Evolutionary conservation across 139 green algal species (phyloP), one percentile per base, ranked within the genome.

Genomic region (Nannochloris sp.): DNA sequence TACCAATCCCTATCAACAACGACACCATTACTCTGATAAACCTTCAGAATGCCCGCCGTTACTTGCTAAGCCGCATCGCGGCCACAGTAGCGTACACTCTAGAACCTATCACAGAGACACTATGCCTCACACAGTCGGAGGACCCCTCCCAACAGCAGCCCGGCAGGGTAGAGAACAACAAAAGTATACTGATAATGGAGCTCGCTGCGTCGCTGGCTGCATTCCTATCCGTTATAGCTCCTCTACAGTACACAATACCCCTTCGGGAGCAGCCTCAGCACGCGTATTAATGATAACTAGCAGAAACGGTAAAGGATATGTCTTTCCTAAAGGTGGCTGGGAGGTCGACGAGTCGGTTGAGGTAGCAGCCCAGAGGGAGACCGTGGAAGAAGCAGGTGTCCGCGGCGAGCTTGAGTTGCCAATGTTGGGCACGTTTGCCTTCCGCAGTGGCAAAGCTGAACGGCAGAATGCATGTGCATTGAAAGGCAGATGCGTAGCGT

Each of bases 291-390:
- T 95, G 24, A 85, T 96, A 63, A 85, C 73, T 29, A 89, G 78
- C 64, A 67, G 86, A 25, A 71, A 71, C 10, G 84, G 88, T 36
- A 86, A 92, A 47, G 84, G 81, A 24, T 71, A 83, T 10, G 79
- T 94, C 1, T 89, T 96, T 53, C 90, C 90, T 9, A 96, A 96
- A 87, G 90, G 91, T 32, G 91, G 91, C 3, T 97, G 91, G 90
- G 90, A 97, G 64, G 73, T 77, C 30, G 91, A 97, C 44, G 91
- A 97, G 69, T 84, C 67, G n/a, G 67, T 93, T 42, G 81, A 95
- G 48, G 65, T 70, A 13, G 91, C 91, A 27, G 91, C 90, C 0
- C 60, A 65, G 36, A 66, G 91, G 5, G 91, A 97, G 65, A 95
- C 91, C 2, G 70, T 97, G 42, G 91, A 97, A 66, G 91, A 97